A percentile compares a stretch with the other conserved stretches of the same genome.
Conservation (phyloP, 2,329 filamentous ascomycete genomes). For the Fusarium sarcochroum region DNA sequence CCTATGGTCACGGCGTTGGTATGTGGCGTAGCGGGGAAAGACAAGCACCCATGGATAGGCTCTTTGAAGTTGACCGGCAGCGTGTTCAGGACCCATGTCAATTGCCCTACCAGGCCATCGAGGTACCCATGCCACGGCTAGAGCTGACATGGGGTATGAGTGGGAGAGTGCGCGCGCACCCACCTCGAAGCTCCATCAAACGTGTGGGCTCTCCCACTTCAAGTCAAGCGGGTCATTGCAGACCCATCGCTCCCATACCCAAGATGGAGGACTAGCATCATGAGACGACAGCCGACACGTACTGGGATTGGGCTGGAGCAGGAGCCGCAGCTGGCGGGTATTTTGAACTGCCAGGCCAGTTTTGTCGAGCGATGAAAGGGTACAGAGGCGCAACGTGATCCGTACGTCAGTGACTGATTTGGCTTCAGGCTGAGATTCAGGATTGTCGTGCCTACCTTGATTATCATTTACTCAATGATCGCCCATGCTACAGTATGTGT, state of each 20-base stretch:
- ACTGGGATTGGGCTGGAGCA: constrained; percentile 44
- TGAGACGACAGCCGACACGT: constrained; percentile 48
- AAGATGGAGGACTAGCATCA: constrained; percentile 45
- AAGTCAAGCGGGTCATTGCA: constrained; percentile 43
- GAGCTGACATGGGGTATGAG: constrained; percentile 39
- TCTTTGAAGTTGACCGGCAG: constrained; percentile 40
- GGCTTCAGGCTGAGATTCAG: constrained; percentile 41
- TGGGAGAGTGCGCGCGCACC: constrained; percentile 36
- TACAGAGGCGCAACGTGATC: constrained; percentile 37
- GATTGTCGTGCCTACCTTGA: constrained; percentile 38
- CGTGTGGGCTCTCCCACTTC: constrained; percentile 40
- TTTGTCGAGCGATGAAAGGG: constrained; percentile 41
- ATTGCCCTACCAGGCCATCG: constrained; percentile 47
- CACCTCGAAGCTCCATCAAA: constrained; percentile 42
- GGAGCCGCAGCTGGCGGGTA: constrained; percentile 47
- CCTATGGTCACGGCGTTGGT: constrained; percentile 46
- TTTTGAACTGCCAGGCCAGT: constrained; percentile 38
- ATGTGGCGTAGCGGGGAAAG: constrained; percentile 51
- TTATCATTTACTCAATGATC: constrained; percentile 27
- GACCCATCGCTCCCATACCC: constrained; percentile 43
- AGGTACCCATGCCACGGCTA: constrained; percentile 43
- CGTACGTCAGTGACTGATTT: constrained; percentile 43
- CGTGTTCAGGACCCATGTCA: constrained; percentile 40
- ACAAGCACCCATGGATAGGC: constrained; percentile 51
- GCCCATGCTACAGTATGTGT: constrained; percentile 27